Base-by-base conservation (phyloP, 2,329 filamentous ascomycete species). In the Orbilia oligospora region DNA sequence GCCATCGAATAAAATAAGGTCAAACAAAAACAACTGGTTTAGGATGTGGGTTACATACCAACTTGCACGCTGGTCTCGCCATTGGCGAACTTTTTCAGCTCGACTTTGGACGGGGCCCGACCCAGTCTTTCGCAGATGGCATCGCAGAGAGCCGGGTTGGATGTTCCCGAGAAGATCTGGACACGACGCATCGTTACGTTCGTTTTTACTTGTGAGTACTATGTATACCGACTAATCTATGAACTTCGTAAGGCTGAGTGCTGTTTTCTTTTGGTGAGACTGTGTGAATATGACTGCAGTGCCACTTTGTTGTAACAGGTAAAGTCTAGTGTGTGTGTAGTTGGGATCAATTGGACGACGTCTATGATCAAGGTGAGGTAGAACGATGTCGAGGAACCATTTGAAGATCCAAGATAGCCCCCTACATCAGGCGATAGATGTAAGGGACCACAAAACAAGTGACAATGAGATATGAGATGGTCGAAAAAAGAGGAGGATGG, bases 41-140 rank as follows among this genome's bases (percentile, higher is more conserved):
- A 53, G 49, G 27, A 48, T 64, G 83, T 84, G 80, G 82, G 87
- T 16, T 48, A 30, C 70, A 33, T 79, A 79, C 89, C 88, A 82
- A 92, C 90, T 83, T 90, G 89, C 81, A 92, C 90, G 71, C 89
- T 90, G 56, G 90, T 92, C 86, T 92, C 90, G 80, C 90, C 90
- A 85, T 91, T 91, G 84, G 88, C 88, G 84, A 91, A 91, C 83
- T 91, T 91, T 80, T 88, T 87, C 81, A 91, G 85, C 79, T 89
- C 87, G 80, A 88, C 90, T 79, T 88, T 87, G 64, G 88, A 87
- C 27, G 87, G 88, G 76, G 87, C 86, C 81, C 88, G 88, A 53
- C 90, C 90, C 80, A 92, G 85, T 61, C 90, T 87, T 83, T 91
- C 89, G 83, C 90, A 91, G 82, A 92, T 91, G 70, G 88, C 87